Percentiles rank a stretch among this genome's conserved stretches.
phyloP scores from a whole-genome alignment of 331 rosid species.

The Erythrophleum ivorense region DNA sequence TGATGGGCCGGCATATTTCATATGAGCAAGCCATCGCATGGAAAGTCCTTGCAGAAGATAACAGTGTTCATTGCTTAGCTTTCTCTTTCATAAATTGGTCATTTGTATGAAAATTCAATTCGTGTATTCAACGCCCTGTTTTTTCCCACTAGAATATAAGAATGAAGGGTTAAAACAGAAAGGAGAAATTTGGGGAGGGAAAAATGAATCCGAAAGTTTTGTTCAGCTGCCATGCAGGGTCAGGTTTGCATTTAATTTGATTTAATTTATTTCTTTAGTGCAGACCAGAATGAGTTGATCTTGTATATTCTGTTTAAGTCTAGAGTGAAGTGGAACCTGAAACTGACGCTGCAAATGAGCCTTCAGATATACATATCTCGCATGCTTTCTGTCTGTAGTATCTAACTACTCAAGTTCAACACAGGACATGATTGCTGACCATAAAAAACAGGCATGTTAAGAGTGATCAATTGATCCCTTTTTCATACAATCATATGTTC shows the following conservation, averaged over 20 bases:
- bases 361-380: neutral
- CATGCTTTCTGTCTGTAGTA: neutral
- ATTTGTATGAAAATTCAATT: slow-evolving; percentile 66
- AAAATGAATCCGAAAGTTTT: slow-evolving; percentile 40
- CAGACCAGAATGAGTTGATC: slow-evolving; percentile 43
- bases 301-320: slow-evolving; percentile 39
- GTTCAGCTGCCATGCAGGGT: slow-evolving; percentile 35
- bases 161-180: slow-evolving; percentile 27
- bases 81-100: slow-evolving; percentile 95
- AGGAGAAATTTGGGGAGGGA: slow-evolving; percentile 31
- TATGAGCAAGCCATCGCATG: slow-evolving; percentile 89
- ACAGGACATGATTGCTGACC: too few relatives aligned
- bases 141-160: slow-evolving; percentile 31
- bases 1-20: slow-evolving; percentile 86
- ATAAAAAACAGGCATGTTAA: too few relatives aligned
- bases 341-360: neutral
- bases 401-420: neutral
- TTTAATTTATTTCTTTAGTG: slow-evolving; percentile 52
- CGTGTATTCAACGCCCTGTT: slow-evolving; percentile 7
- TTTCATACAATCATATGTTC: neutral
- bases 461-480: neutral
- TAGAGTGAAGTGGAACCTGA: slow-evolving; percentile 41
- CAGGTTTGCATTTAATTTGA: slow-evolving; percentile 45
- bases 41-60: slow-evolving; percentile 89
- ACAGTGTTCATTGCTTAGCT: slow-evolving; percentile 80